phyloP scores from a whole-genome alignment of 371 early-diverging fungal species.

The Zopfochytrium polystomum region DNA sequence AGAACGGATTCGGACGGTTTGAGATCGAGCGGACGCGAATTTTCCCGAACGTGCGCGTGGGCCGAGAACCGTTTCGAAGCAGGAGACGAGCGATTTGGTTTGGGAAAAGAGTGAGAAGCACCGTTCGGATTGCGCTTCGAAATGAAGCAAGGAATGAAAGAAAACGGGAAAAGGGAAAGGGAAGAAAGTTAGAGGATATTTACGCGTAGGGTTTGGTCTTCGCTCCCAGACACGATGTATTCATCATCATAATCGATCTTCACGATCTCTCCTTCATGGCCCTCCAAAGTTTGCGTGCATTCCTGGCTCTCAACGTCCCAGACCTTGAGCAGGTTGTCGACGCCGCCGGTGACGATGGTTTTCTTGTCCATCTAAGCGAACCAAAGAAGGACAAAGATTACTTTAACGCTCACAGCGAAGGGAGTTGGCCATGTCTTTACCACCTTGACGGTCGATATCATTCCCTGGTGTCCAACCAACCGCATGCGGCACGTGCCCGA shows the following conservation, averaged over 20 bases:
- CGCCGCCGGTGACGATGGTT: conserved; percentile 35
- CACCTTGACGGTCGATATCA: conserved; percentile 43
- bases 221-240: conserved; percentile 32
- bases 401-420: neutral
- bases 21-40: no score
- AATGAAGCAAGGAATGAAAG: no score
- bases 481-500: conserved; percentile 27
- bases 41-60: no score
- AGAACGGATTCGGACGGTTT: no score
- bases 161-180: neutral
- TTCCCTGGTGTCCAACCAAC: conserved; percentile 30
- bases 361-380: conserved; percentile 18
- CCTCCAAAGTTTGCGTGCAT: conserved; percentile 24
- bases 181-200: neutral
- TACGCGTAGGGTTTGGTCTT: conserved; percentile 34
- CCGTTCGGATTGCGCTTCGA: no score
- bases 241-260: conserved; percentile 19
- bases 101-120: no score
- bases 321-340: conserved; percentile 33
- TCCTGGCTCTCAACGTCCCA: conserved; percentile 28
- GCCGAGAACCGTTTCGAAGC: no score
- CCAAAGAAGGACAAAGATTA: neutral
- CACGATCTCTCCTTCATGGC: conserved; percentile 42
- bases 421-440: no score
- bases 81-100: no score